Evolutionary conservation across 2,329 filamentous ascomycete species (phyloP), one percentile per base, ranked within the genome.

Genomic region (Xylariales sp.): DNA sequence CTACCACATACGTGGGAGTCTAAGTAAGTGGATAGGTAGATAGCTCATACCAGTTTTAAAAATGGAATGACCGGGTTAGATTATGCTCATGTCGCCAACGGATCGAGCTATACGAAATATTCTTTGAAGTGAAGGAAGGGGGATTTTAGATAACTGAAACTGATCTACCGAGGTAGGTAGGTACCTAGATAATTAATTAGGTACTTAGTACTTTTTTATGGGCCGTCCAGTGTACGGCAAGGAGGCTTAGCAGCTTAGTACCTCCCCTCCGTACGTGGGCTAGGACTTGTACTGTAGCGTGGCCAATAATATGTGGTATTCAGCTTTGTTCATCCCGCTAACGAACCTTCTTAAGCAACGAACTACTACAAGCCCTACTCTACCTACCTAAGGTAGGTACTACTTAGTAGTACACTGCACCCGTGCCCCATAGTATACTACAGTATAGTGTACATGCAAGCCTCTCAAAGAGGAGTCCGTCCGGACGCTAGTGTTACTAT

Each of bases 401-500:
- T 23, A 23, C 23, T 23, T 23, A 23, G 23, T 23, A 23, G 23
- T 43, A 43, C 23, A 39, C 10, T 23, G 30, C 30, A 28, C 41
- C 56, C 61, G 61, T 45, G 65, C 16, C 14, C 48, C 5, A 12
- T 39, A 39, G 8, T 39, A 39, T 23, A 23, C 23, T 23, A 23
- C 23, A 23, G 23, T 23, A 23, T 23, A 23, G 23, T 23, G 34
- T 23, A 52, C 12, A 46, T 39, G 16, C 49, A 10, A 60, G 60
- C 56, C 50, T 58, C 43, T 49, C 49, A 3, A 34, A 34, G 23
- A 5, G 32, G 32, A 34, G 32, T 34, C 32, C 16, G 34, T 58
- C 34, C 23, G 23, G 23, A 23, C 56, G 30, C 53, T 56, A 56
- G 54, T 46, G 54, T 56, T 56, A 46, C 54, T 56, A 56, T 56